Evolutionary conservation across 2,329 filamentous ascomycete species (phyloP).

Genomic region (Ophiocordyceps camponoti-floridani): DNA sequence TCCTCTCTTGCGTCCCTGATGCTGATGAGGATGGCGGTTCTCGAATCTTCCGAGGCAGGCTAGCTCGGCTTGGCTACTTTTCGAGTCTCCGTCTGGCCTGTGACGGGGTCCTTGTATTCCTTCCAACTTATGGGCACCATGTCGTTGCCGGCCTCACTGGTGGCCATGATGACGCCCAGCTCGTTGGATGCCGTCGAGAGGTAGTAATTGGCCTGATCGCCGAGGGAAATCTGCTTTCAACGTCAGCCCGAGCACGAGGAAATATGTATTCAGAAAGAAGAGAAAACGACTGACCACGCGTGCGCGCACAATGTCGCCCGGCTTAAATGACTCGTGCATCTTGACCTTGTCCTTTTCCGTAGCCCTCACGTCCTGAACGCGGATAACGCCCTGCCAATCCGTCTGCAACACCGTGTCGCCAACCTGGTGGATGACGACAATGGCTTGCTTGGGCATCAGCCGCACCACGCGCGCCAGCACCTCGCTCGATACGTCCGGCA

Average conservation of each 20-base stretch:
- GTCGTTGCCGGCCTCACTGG: slow-evolving; percentile 69
- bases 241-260: neutral
- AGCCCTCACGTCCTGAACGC: slow-evolving; percentile 78
- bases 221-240: slow-evolving; percentile 54
- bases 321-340: slow-evolving; percentile 78
- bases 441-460: slow-evolving; percentile 69
- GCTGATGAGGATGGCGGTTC: too few relatives aligned
- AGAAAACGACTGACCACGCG: slow-evolving; percentile 44
- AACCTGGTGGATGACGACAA: slow-evolving; percentile 72
- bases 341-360: slow-evolving; percentile 93
- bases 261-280: neutral
- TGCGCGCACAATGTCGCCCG: slow-evolving; percentile 80
- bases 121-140: slow-evolving; percentile 94
- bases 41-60: too few relatives aligned
- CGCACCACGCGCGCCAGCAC: slow-evolving; percentile 77
- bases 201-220: slow-evolving; percentile 91
- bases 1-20: too few relatives aligned
- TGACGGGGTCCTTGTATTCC: slow-evolving; percentile 75
- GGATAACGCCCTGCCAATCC: slow-evolving; percentile 71
- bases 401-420: slow-evolving; percentile 54
- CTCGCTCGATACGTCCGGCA: slow-evolving; percentile 64
- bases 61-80: slow-evolving; percentile 83
- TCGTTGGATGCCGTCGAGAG: slow-evolving; percentile 84
- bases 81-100: slow-evolving; percentile 56
- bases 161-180: slow-evolving; percentile 83